Evolutionary conservation across 371 early-diverging fungal genomes (phyloP), one percentile per base, ranked within the genome.

Genomic region (Nosema muscidifuracis): DNA sequence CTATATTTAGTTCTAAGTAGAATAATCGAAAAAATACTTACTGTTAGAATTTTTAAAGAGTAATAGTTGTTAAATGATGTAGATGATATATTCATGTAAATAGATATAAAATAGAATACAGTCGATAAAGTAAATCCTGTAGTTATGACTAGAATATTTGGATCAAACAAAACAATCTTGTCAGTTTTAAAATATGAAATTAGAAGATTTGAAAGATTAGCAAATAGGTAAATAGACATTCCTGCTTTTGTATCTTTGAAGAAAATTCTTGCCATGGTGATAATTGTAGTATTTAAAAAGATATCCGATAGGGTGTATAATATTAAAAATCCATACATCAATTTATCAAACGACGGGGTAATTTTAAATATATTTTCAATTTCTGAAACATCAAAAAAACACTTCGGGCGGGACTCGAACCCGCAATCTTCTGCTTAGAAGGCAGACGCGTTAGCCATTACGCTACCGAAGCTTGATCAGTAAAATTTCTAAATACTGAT

Each of bases 381-480:
- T n/a, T n/a, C n/a, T n/a, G n/a, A n/a, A n/a, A n/a, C n/a, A n/a
- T n/a, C n/a, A 36, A 60, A 60, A 40, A 18, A 34, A 36, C 60
- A 60, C 60, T 60, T 26, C 38, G 60, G 31, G 60, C 60, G 60
- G 60, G 60, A 60, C 60, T 60, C 60, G 60, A 60, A 60, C 60
- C 60, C 60, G 60, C 60, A 60, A 60, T 60, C 60, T 60, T 60
- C 60, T 60, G 60, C 60, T 60, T 60, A 60, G 60, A 60, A 60
- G 60, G 60, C 60, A 60, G 60, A 60, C 60, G 60, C 60, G 60
- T 60, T 60, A 60, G 60, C 60, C 60, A 60, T 60, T 60, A 60
- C 60, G 60, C 60, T 38, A 60, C 31, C 60, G 38, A 26, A 60
- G 60, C 60, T 60, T 40, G n/a, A n/a, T n/a, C n/a, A n/a, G n/a